Conservation (phyloP, 2,329 filamentous ascomycete genomes). For the Ophiostoma fasciatum region DNA sequence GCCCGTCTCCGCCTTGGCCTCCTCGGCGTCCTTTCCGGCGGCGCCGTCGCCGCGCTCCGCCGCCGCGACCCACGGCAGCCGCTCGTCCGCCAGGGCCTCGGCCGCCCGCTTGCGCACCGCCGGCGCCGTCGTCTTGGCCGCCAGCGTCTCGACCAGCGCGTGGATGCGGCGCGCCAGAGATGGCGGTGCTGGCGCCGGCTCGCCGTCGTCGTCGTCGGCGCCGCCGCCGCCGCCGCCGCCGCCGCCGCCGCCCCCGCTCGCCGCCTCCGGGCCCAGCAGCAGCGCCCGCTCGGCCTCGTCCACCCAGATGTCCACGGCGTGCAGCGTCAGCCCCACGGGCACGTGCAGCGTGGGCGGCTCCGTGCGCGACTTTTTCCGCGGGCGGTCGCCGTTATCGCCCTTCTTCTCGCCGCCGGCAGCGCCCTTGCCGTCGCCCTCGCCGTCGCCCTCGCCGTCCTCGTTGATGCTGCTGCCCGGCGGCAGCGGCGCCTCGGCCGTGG, state of each 20-base stretch:
- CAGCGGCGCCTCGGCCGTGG: conserved; percentile 16
- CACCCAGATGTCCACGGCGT: conserved; percentile 80
- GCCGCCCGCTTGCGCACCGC: conserved; percentile 53
- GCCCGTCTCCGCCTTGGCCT: not conserved
- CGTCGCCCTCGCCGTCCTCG: conserved; percentile 24
- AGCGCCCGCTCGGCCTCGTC: conserved; percentile 32
- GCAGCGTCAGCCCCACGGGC: conserved; percentile 72
- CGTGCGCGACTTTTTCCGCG: conserved; percentile 14
- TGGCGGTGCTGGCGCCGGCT: conserved; percentile 7
- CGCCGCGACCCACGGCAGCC: conserved; percentile 54
- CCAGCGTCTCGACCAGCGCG: conserved; percentile 39
- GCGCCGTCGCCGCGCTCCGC: conserved; percentile 14
- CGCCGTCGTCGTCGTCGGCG: conserved; percentile 21
- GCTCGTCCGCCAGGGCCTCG: conserved; percentile 59
- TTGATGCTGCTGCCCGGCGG: too few relatives aligned
- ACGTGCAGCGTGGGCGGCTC: conserved; percentile 27
- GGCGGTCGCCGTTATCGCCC: conserved; percentile 25
- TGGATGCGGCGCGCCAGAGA: conserved; percentile 37
- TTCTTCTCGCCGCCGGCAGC: conserved; percentile 21
- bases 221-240: not conserved
- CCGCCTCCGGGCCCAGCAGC: conserved; percentile 18
- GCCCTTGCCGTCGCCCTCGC: conserved; percentile 12
- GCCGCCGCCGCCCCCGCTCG: conserved; percentile 13
- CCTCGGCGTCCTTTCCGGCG: not conserved
- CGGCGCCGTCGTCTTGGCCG: conserved; percentile 48